phyloP scores from a whole-genome alignment of 352 stramenopile species.

The Globisporangium nunn region DNA sequence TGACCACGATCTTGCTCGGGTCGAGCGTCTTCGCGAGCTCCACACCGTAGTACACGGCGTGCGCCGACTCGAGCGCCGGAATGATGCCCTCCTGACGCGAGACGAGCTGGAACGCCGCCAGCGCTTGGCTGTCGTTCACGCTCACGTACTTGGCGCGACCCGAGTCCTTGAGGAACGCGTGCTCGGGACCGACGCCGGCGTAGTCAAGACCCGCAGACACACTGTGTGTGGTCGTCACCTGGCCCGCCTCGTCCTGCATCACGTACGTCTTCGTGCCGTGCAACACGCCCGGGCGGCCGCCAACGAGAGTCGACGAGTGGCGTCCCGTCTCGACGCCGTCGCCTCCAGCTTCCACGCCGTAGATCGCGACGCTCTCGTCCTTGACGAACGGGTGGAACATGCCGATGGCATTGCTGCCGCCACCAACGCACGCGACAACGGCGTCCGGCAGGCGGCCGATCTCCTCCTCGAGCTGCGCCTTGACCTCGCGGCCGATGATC shows the following conservation, averaged over 20 bases:
- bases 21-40: conserved; percentile 88
- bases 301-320: conserved; percentile 94
- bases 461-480: conserved; percentile 92
- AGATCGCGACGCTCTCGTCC: conserved; percentile 90
- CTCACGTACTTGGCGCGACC: conserved; percentile 94
- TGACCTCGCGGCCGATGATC: conserved; percentile 94
- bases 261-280: conserved; percentile 97
- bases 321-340: conserved; percentile 85
- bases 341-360: conserved; percentile 95
- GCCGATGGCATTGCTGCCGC: conserved; percentile 98
- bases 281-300: conserved; percentile 92
- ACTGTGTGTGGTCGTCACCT: conserved; percentile 95
- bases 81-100: conserved; percentile 97
- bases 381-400: conserved; percentile 97
- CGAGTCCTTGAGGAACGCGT: conserved; percentile 95
- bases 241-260: conserved; percentile 93
- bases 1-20: conserved; percentile 91
- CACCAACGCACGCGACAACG: conserved; percentile 96
- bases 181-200: conserved; percentile 95
- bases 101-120: conserved; percentile 95
- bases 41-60: conserved; percentile 94
- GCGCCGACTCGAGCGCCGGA: conserved; percentile 93
- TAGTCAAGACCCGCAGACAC: conserved; percentile 97
- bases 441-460: conserved; percentile 93
- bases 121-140: conserved; percentile 94